A percentile compares a stretch with the other conserved stretches of the same genome.
These are phyloP conservation scores for Ophiostoma australiae DNA, from an alignment of 2,329 filamentous ascomycete genomes.

Conservation along the genomic window DNA sequence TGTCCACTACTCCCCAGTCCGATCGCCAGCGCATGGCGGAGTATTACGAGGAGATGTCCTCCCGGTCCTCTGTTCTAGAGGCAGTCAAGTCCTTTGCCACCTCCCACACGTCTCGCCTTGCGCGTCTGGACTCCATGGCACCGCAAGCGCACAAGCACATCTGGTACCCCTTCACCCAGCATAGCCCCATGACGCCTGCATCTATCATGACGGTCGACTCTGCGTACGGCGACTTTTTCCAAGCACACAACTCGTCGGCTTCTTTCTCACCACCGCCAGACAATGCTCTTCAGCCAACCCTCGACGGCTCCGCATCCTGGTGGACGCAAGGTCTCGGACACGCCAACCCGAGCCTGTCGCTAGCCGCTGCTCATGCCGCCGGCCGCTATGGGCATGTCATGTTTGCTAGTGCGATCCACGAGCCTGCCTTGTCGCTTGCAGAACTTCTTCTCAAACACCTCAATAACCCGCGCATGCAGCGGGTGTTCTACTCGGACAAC, in stretches of 20 bases:
- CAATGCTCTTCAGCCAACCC: constrained; percentile 55
- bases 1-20: constrained; percentile 36
- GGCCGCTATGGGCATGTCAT: constrained; percentile 84
- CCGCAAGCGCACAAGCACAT: constrained; percentile 58
- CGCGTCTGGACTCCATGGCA: constrained; percentile 57
- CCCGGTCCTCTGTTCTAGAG: constrained; percentile 46
- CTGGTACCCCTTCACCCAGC: constrained; percentile 87
- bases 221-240: constrained; percentile 72
- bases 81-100: constrained; percentile 33
- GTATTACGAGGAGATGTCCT: constrained; percentile 55
- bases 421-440: constrained; percentile 67
- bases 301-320: constrained; percentile 84
- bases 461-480: constrained; percentile 59
- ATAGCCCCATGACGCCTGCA: constrained; percentile 55
- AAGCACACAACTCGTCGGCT: constrained; percentile 38
- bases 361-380: constrained; percentile 74
- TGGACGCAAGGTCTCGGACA: constrained; percentile 88
- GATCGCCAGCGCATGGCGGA: constrained; percentile 54
- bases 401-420: constrained; percentile 76
- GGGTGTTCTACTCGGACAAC: constrained; percentile 80
- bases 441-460: constrained; percentile 57
- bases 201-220: constrained; percentile 75
- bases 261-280: not conserved
- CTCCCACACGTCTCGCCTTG: constrained; percentile 51
- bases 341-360: constrained; percentile 63